Conservation (phyloP, 768 basidiomycete genomes). For the Tephrocybe sp. region DNA sequence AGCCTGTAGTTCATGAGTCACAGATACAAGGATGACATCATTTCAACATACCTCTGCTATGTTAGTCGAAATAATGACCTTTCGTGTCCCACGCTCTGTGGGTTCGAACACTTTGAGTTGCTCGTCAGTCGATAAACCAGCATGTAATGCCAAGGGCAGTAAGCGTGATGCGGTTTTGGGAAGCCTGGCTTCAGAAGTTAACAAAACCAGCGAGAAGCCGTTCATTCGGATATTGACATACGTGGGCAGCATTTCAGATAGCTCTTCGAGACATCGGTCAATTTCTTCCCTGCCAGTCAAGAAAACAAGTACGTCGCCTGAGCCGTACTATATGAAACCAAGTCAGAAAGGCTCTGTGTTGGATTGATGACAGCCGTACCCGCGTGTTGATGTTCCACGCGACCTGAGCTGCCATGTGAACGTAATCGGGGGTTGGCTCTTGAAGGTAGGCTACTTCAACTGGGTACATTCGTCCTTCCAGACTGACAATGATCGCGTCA, state of each 20-base stretch:
- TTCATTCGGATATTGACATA: slow-evolving; percentile 31
- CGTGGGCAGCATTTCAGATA: slow-evolving; percentile 80
- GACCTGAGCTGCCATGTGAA: slow-evolving; percentile 77
- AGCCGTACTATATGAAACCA: slow-evolving; percentile 61
- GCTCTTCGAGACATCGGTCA: slow-evolving; percentile 78
- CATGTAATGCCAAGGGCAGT: slow-evolving; percentile 77
- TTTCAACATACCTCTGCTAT: slow-evolving; percentile 78
- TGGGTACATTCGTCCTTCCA: slow-evolving; percentile 94
- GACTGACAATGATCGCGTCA: slow-evolving; percentile 81
- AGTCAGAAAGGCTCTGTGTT: slow-evolving; percentile 4
- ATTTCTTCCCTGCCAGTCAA: slow-evolving; percentile 97
- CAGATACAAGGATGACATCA: background rate
- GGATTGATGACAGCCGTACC: slow-evolving; percentile 41
- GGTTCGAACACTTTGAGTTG: slow-evolving; percentile 86
- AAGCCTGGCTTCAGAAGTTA: slow-evolving; percentile 44
- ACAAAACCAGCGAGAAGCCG: too few species aligned
- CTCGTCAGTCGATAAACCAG: slow-evolving; percentile 85
- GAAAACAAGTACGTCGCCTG: slow-evolving; percentile 92
- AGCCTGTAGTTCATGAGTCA: slow-evolving; percentile 48
- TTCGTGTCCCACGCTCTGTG: slow-evolving; percentile 73
- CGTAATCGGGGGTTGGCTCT: slow-evolving; percentile 79
- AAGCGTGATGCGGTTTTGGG: slow-evolving; percentile 58
- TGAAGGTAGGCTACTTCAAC: slow-evolving; percentile 90
- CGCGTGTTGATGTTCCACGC: slow-evolving; percentile 81
- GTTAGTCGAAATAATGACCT: slow-evolving; percentile 92